phyloP scores from a whole-genome alignment of 495 filamentous ascomycete species.

The Astrothelium macrocarpum region DNA sequence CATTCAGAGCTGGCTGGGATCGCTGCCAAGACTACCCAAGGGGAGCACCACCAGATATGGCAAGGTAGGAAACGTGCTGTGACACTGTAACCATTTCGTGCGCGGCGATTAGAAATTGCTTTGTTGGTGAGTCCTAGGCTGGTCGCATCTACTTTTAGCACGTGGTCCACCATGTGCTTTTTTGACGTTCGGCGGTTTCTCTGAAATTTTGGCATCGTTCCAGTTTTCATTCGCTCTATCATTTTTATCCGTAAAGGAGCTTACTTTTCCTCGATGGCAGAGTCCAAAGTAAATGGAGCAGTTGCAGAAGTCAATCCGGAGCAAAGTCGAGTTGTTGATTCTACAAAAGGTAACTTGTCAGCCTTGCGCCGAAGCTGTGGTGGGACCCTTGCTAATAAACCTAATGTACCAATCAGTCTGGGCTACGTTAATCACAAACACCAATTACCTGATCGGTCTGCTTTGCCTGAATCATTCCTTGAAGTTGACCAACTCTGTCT shows the following conservation, averaged over 20 bases:
- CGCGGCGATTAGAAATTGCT: not conserved
- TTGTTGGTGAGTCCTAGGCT: not conserved
- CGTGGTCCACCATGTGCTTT: not conserved
- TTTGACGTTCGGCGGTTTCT: not conserved
- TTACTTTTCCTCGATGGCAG: not conserved
- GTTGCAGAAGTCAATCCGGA: constrained; percentile 16
- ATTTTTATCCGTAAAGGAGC: too few species aligned
- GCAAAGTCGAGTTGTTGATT: constrained; percentile 20
- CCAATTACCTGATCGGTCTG: constrained; percentile 60
- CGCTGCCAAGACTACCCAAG: not conserved
- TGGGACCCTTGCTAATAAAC: not conserved
- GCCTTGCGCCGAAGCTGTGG: not conserved
- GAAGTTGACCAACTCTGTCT: constrained; percentile 45
- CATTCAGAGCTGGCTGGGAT: not conserved
- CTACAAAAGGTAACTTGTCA: constrained; percentile 24
- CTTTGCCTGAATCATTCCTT: constrained; percentile 63
- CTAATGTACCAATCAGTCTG: constrained; percentile 43
- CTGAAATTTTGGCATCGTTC: not conserved
- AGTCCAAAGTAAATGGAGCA: not conserved
- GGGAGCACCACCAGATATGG: not conserved
- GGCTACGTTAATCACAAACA: constrained; percentile 73
- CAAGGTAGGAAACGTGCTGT: not conserved
- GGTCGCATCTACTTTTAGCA: not conserved
- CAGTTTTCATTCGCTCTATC: not conserved
- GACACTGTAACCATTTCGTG: not conserved